Conservation (phyloP, 371 early-diverging fungal species). For the Blakeslea trispora region DNA sequence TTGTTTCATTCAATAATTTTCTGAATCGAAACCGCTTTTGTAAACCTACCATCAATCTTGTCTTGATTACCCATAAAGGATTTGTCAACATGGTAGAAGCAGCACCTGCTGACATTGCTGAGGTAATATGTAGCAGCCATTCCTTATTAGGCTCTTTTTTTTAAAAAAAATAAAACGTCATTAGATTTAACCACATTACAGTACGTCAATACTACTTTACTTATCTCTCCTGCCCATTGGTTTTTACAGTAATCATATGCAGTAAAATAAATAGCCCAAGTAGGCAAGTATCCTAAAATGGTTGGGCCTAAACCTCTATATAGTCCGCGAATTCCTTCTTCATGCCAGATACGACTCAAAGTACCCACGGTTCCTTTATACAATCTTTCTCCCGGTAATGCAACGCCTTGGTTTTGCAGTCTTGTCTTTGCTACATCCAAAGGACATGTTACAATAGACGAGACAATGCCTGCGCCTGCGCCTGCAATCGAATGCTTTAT, state of each 20-base stretch:
- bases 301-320: conserved; percentile 92
- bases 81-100: conserved; percentile 79
- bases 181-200: too few species aligned
- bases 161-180: not conserved
- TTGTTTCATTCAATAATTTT: not conserved
- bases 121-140: conserved; percentile 73
- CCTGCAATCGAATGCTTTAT: conserved; percentile 79
- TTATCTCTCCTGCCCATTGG: conserved; percentile 27
- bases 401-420: conserved; percentile 86
- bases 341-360: conserved; percentile 72
- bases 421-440: conserved; percentile 95
- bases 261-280: conserved; percentile 91
- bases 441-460: conserved; percentile 88
- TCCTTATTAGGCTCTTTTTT: conserved; percentile 38
- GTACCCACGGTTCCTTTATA: conserved; percentile 62
- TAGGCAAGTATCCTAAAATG: conserved; percentile 86
- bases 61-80: conserved; percentile 97
- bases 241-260: conserved; percentile 75
- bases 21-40: not conserved
- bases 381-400: conserved; percentile 27
- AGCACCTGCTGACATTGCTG: conserved; percentile 86
- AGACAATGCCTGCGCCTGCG: conserved; percentile 81
- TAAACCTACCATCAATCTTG: conserved; percentile 77
- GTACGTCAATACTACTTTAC: too few species aligned
- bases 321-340: conserved; percentile 88